Evolutionary conservation across 2,329 filamentous ascomycete species (phyloP).

Genomic region (Cylindrodendrum hubeiense): DNA sequence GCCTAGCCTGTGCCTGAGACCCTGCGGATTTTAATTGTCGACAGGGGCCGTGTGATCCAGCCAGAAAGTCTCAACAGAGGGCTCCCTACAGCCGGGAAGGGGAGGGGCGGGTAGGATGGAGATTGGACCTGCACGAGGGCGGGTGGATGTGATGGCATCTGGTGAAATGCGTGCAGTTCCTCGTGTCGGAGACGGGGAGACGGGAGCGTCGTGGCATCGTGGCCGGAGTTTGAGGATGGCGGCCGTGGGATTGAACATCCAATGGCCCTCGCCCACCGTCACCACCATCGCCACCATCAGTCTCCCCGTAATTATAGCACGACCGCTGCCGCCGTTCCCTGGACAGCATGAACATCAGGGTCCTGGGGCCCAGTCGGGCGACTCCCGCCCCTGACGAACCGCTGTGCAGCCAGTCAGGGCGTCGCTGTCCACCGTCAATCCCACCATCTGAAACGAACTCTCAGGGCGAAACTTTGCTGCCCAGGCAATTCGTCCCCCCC

Average conservation of each 20-base stretch:
- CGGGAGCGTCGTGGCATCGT: no score
- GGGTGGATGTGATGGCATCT: not conserved
- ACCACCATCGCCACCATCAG: not conserved
- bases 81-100: slow-evolving; percentile 15
- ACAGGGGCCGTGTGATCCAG: slow-evolving; percentile 24
- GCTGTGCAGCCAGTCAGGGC: slow-evolving; percentile 11
- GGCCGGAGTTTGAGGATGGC: not conserved
- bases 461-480: slow-evolving; percentile 3
- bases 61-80: not conserved
- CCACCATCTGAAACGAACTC: slow-evolving; percentile 18
- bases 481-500: not conserved
- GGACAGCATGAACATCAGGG: slow-evolving; percentile 11
- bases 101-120: slow-evolving; percentile 33
- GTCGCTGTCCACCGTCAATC: not conserved
- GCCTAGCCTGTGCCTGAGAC: slow-evolving; percentile 38
- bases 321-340: not conserved
- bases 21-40: slow-evolving; percentile 26
- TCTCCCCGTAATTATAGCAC: not conserved
- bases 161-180: not conserved
- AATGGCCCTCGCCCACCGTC: not conserved
- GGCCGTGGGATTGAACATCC: not conserved
- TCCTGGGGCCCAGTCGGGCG: slow-evolving; percentile 4
- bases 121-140: slow-evolving; percentile 32
- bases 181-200: not conserved
- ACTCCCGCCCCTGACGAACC: slow-evolving; percentile 8